Evolutionary conservation across 257 asterid genomes (phyloP).

Genomic region (Ilex asprella): DNA sequence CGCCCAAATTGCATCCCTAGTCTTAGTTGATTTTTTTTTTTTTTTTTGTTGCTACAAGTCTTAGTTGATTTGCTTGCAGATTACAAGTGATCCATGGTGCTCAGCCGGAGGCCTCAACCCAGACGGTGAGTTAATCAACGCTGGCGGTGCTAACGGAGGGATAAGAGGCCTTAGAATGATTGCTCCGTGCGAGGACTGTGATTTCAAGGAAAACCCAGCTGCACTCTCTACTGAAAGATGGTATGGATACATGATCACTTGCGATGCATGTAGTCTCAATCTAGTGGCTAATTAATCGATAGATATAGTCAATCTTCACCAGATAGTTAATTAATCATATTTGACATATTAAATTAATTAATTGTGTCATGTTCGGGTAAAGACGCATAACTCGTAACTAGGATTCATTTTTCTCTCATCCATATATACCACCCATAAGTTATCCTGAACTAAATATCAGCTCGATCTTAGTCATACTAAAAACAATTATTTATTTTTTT

Average conservation of each 20-base stretch:
- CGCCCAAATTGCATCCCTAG: too few relatives aligned
- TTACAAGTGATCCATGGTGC: slow-evolving; percentile 80
- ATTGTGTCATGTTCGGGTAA: too few relatives aligned
- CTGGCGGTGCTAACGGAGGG: slow-evolving; percentile 71
- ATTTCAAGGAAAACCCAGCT: slow-evolving; percentile 36
- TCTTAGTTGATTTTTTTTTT: too few relatives aligned
- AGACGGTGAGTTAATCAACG: slow-evolving; percentile 54
- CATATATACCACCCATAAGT: too few relatives aligned
- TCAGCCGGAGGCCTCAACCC: slow-evolving; percentile 66
- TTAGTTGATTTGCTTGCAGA: slow-evolving; percentile 19
- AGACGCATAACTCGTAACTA: too few relatives aligned
- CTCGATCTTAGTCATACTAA: too few relatives aligned
- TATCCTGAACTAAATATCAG: too few relatives aligned
- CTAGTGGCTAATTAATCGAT: neutral
- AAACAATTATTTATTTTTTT: neutral
- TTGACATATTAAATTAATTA: too few relatives aligned
- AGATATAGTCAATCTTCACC: too few relatives aligned
- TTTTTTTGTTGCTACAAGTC: neutral
- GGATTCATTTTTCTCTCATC: too few relatives aligned
- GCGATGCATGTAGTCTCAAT: neutral
- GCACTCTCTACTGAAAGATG: slow-evolving; percentile 54
- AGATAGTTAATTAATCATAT: neutral
- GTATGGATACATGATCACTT: slow-evolving; percentile 20
- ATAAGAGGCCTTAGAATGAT: slow-evolving; percentile 37
- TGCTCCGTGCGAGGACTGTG: slow-evolving; percentile 27